Base-by-base conservation (phyloP, 1,139 yeast genomes). In the Zygosaccharomyces pseudobailii region DNA sequence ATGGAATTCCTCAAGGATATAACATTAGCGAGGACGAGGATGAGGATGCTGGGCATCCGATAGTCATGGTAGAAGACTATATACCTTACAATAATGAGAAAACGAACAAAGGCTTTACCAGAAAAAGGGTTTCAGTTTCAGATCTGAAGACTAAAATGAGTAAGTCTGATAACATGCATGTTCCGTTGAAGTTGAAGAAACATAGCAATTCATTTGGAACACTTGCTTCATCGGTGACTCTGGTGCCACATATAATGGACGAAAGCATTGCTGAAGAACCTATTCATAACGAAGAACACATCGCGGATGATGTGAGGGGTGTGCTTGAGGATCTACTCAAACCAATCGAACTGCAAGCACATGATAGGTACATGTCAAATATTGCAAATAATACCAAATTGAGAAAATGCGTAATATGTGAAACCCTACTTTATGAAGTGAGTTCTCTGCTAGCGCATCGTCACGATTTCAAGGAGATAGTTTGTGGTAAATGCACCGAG, bases 361-460 rank as follows among this genome's bases (percentile, higher is more conserved):
- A 49, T 21, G 66, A 61, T 35, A 47, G 51, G 42, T 61, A 61
- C 44, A 40, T 61, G 17, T 48, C 55, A 1, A 49, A 51, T 10
- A 36, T 58, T 37, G 34, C 59, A 57, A 30, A 51, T 42, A 47
- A 46, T 24, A 47, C 55, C 1, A 38, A 52, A 25, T 61, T 82
- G 46, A 79, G 78, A 54, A 72, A 78, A 58, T 83, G 89, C 59
- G 80, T 81, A 22, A 68, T 82, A 10, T 83, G 89, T 61, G 86
- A 82, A 40, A 77, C 74, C 48, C 86, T 87, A 6, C 62, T 83
- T 21, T 83, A 82, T 59, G 88, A 82, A 51, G 67, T 82, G 39
- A 78, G 84, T 49, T 72, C 82, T 4, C 60, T 77, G 34, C 48
- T 71, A 5, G 58, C 62, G 9, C 49, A 55, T 3, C 54, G 59